Conservation (phyloP, 2,329 filamentous ascomycete species). For the Apiospora aurea region DNA sequence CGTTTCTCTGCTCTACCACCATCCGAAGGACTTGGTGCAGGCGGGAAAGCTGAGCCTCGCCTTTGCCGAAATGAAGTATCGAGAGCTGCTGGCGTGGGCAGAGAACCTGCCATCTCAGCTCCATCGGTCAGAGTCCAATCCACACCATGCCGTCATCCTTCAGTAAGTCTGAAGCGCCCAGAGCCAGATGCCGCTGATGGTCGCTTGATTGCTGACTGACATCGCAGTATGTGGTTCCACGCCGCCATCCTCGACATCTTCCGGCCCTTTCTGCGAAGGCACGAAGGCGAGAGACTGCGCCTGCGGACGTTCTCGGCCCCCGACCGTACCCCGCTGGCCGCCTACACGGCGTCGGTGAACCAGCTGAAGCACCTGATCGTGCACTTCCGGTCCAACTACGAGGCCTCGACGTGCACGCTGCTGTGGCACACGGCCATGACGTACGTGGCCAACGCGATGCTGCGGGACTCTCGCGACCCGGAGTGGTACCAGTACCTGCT, state of each 20-base stretch:
- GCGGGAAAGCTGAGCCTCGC: slow-evolving; percentile 31
- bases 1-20: slow-evolving; percentile 39
- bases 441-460: slow-evolving; percentile 48
- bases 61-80: slow-evolving; percentile 47
- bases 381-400: slow-evolving; percentile 44
- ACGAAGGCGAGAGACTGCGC: background rate
- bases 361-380: slow-evolving; percentile 49
- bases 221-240: slow-evolving; percentile 48
- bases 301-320: slow-evolving; percentile 42
- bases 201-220: background rate
- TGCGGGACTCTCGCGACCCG: slow-evolving; percentile 38
- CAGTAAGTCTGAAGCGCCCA: slow-evolving; percentile 39
- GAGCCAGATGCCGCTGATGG: too few species aligned
- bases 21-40: slow-evolving; percentile 29
- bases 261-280: slow-evolving; percentile 34
- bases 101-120: slow-evolving; percentile 40
- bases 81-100: slow-evolving; percentile 47
- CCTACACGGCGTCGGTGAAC: slow-evolving; percentile 43
- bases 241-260: slow-evolving; percentile 47
- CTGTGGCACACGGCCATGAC: slow-evolving; percentile 50
- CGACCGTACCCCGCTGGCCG: slow-evolving; percentile 40
- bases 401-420: slow-evolving; percentile 44
- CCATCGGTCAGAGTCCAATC: slow-evolving; percentile 34
- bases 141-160: slow-evolving; percentile 45
- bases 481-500: slow-evolving; percentile 47